These are phyloP conservation scores for Lenzites betulinus DNA, from an alignment of 768 basidiomycete species.

Conservation along the genomic window DNA sequence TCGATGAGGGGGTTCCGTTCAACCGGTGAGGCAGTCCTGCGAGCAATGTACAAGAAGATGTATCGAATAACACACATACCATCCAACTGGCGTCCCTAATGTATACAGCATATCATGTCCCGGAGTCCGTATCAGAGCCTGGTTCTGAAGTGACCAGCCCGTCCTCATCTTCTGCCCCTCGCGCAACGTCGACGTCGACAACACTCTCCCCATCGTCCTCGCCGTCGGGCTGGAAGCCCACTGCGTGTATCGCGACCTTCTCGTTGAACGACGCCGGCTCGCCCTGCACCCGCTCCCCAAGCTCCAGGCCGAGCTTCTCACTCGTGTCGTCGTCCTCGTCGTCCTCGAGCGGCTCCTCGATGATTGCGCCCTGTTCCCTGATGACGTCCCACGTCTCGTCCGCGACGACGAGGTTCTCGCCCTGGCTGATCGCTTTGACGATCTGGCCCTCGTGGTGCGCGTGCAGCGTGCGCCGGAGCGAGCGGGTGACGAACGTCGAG, in stretches of 20 bases:
- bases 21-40: constrained; percentile 9
- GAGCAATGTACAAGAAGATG: constrained; percentile 6
- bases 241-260: constrained; percentile 21
- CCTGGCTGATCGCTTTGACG: constrained; percentile 74
- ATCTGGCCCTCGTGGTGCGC: constrained; percentile 69
- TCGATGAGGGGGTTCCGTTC: constrained; percentile 4
- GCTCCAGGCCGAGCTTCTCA: constrained; percentile 21
- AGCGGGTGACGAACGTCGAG: constrained; percentile 77
- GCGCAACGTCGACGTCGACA: constrained; percentile 13
- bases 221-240: neutral
- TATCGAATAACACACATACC: constrained; percentile 18
- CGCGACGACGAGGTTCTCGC: constrained; percentile 75
- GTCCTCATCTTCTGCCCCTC: neutral
- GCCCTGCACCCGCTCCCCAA: constrained; percentile 23
- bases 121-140: constrained; percentile 1
- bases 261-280: constrained; percentile 27
- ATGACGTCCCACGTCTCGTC: constrained; percentile 60
- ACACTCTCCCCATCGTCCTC: constrained; percentile 5
- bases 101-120: constrained; percentile 5
- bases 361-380: constrained; percentile 63
- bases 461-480: constrained; percentile 77
- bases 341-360: constrained; percentile 61
- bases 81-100: constrained; percentile 16
- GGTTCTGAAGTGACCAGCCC: neutral
- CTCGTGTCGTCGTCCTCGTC: constrained; percentile 37